Conservation (phyloP, 2,329 filamentous ascomycete genomes). For the Pyrenophora seminiperda region DNA sequence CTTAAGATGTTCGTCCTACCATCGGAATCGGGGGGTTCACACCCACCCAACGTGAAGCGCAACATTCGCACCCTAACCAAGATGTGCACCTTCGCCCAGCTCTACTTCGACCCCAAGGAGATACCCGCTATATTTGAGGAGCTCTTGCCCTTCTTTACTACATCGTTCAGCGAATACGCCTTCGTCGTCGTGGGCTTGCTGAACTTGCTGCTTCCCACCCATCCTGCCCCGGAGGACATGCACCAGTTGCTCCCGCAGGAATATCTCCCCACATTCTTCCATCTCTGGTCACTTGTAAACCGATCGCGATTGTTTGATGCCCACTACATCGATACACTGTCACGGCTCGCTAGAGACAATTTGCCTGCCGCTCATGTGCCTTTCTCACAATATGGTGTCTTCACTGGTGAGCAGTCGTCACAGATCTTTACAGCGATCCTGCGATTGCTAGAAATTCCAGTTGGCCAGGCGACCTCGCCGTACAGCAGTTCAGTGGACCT, state of each 20-base stretch:
- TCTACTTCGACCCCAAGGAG: slow-evolving; percentile 90
- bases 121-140: slow-evolving; percentile 70
- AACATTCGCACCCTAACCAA: slow-evolving; percentile 79
- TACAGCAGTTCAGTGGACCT: slow-evolving; percentile 83
- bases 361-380: slow-evolving; percentile 74
- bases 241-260: slow-evolving; percentile 82
- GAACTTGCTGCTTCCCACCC: slow-evolving; percentile 86
- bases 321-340: slow-evolving; percentile 87
- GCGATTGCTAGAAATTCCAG: slow-evolving; percentile 89
- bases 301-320: slow-evolving; percentile 86
- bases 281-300: slow-evolving; percentile 92
- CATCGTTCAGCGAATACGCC: slow-evolving; percentile 87
- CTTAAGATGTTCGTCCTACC: slow-evolving; percentile 89
- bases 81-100: slow-evolving; percentile 85
- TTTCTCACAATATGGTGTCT: slow-evolving; percentile 87
- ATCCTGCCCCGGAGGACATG: slow-evolving; percentile 72
- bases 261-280: slow-evolving; percentile 92
- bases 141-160: slow-evolving; percentile 73
- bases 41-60: slow-evolving; percentile 66
- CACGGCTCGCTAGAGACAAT: slow-evolving; percentile 83
- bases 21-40: slow-evolving; percentile 71
- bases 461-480: slow-evolving; percentile 91
- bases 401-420: slow-evolving; percentile 88
- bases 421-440: slow-evolving; percentile 91
- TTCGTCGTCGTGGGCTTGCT: slow-evolving; percentile 90